Base-by-base conservation (phyloP, 495 filamentous ascomycete species). In the Penicillium maclennaniae region DNA sequence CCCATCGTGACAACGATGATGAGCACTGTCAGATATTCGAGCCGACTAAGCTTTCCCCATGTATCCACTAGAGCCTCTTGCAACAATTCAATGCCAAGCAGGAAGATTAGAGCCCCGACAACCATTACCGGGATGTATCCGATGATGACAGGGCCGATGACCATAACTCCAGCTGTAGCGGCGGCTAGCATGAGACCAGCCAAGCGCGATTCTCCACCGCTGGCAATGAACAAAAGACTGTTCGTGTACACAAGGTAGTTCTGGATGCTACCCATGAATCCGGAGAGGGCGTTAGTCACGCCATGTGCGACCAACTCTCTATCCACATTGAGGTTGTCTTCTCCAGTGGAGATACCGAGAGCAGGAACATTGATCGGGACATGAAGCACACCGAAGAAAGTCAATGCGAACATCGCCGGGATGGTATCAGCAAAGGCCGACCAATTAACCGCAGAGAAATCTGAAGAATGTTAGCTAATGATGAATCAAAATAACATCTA, bases 201-300 rank as follows among this genome's bases (percentile, higher is more conserved):
- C 20, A 95, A 64, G 41, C 93, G 85, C 55, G 85, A 93, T 59
- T 91, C 79, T 14, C 91, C 93, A 20, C 93, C 93, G 43, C 88
- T 93, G 14, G 86, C 81, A 60, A 97, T 95, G 69, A 98, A 97
- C 20, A 98, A 77, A n/a, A 92, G 78, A 61, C 89, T 95, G 59
- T 98, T 98, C 43, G 91, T 91, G 60, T 97, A 98, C 10, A 97
- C 93, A 16, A 97, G 80, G 61, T 98, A 98, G 66, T 98, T 98
- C 78, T 81, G 93, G 46, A 98, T 92, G 64, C 91, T 96, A 17
- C 93, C 93, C 6, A 77, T 74, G 47, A 84, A 76, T 6, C 93
- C 93, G 9, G 93, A 97, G 7, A 97, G 57, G 17, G 89, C 87
- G 69, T 98, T 98, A 0, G 91, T 96, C 49, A 95, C 81, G 6